Evolutionary conservation across 2,329 filamentous ascomycete species (phyloP), one percentile per base, ranked within the genome.

Genomic region (Trichoderma guizhouense): DNA sequence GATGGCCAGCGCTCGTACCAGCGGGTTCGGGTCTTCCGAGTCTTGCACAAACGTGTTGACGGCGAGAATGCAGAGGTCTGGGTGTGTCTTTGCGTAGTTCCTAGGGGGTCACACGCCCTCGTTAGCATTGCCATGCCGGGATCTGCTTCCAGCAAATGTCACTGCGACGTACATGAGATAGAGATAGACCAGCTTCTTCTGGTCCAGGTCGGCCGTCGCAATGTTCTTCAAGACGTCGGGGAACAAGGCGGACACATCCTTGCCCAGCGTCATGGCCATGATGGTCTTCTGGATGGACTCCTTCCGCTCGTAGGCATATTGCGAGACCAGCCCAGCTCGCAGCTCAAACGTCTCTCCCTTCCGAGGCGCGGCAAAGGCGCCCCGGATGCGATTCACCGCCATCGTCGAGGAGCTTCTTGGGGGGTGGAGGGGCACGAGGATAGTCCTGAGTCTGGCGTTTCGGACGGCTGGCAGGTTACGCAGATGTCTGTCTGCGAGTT

Each of bases 21-120:
- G 88, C 15, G 96, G 96, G 79, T 99, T 99, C 57, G 96, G 96
- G 79, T 99, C 96, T 88, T 99, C 96, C 18, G 96, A 96, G 82
- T 99, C 96, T 87, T 99, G 96, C 7, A 98, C 96, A 79, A 99
- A 99, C 15, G 96, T 99, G 81, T 99, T 99, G 79, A 99, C 96
- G 76, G 96, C 96, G 77, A 99, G 90, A 83, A 99, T 99, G 82
- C 96, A 99, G 43, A 99, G 90, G 80, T 99, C 96, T 36, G 96
- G 96, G 83, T 99, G 96, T 76, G 95, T 97, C 86, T 99, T 99
- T 78, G 96, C 96, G 83, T 99, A 99, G 83, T 99, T 99, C 94
- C 94, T 97, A 60, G 2, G 34, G 12, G 57, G 26, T 24, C 28
- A 53, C 30, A 21, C 18, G 30, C 11, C 57, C 9, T 21, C 11